Evolutionary conservation across 345 rosid genomes (phyloP), one percentile per base, ranked within the genome.

Genomic region (Citrus mangshanensis): DNA sequence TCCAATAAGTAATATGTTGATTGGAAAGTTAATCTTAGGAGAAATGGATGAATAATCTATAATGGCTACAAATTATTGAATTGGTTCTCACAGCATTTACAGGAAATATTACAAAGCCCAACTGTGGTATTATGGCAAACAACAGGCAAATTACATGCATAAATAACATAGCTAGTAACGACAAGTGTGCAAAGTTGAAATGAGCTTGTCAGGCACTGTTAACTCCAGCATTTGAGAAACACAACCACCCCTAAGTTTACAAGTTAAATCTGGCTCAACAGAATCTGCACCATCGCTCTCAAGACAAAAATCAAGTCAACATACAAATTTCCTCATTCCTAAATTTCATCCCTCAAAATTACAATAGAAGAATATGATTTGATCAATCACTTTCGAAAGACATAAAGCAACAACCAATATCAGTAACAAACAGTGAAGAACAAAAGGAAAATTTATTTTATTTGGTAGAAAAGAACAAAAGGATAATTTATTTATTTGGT

Each of bases 401-500:
- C 70, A 49, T 9, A 2, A 64, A 13, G 22, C 54, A 65, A 49
- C 32, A 65, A 6, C 59, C 5, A 49, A 49, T 19, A 46, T 18
- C 56, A 27, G 9, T 12, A 73, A 40, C 24, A 73, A 77, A 67
- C 28, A 77, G 21, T 12, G 56, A 37, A 51, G 30, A 69, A 73
- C 16, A 69, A 75, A 74, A 71, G 40, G 62, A 74, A 76, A 51
- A 46, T 46, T 49, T 64, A 75, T 34, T n/a, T 19, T 9, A 67
- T 32, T 51, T 34, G 46, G 72, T 30, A 82, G 67, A 80, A 55
- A 37, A 51, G 30, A 69, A 73, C 16, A 69, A 75, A 74, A 71
- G 40, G 62, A 74, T 73, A 51, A 46, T 46, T 49, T 64, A 75
- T n/a, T 19, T 9, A 67, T 32, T 34, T 34, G 46, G 72, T 37